These are phyloP conservation scores for Colletotrichum tropicicola DNA, from an alignment of 2,329 filamentous ascomycete species.

Conservation along the genomic window DNA sequence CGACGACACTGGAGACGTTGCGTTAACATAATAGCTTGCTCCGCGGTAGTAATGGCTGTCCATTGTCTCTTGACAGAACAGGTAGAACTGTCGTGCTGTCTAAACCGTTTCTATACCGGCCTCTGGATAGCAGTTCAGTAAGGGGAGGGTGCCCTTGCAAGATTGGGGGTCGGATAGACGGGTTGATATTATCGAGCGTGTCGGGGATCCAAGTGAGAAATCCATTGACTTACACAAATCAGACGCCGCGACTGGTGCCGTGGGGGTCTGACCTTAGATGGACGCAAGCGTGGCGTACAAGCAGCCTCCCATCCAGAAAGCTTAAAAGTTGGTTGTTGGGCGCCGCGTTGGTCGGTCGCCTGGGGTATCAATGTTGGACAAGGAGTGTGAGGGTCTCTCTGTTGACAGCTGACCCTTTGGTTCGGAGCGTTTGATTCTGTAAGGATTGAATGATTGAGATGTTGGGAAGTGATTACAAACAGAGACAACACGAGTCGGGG, in stretches of 20 bases:
- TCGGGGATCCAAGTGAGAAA: not conserved
- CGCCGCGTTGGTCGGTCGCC: not conserved
- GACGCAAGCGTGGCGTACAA: constrained; percentile 7
- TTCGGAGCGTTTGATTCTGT: not conserved
- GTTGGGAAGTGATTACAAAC: constrained; percentile 18
- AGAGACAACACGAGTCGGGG: constrained; percentile 12
- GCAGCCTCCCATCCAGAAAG: not conserved
- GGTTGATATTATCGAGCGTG: not conserved
- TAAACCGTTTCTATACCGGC: constrained; percentile 25
- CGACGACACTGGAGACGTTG: constrained; percentile 25
- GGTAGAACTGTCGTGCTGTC: constrained; percentile 15
- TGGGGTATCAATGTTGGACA: not conserved
- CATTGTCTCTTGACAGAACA: constrained; percentile 9
- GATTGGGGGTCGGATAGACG: not conserved
- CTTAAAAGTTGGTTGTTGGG: not conserved
- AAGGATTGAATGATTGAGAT: not conserved
- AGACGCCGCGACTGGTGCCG: not conserved
- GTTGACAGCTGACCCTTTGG: not conserved
- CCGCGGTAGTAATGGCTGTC: constrained; percentile 21
- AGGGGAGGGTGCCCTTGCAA: constrained; percentile 11
- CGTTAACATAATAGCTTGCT: constrained; percentile 26
- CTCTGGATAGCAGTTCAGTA: constrained; percentile 30
- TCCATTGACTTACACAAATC: constrained; percentile 19
- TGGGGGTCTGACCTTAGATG: constrained; percentile 3
- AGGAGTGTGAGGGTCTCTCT: constrained; percentile 7